These are phyloP conservation scores for Collybia mongolica DNA, from an alignment of 768 basidiomycete genomes.

Conservation along the genomic window DNA sequence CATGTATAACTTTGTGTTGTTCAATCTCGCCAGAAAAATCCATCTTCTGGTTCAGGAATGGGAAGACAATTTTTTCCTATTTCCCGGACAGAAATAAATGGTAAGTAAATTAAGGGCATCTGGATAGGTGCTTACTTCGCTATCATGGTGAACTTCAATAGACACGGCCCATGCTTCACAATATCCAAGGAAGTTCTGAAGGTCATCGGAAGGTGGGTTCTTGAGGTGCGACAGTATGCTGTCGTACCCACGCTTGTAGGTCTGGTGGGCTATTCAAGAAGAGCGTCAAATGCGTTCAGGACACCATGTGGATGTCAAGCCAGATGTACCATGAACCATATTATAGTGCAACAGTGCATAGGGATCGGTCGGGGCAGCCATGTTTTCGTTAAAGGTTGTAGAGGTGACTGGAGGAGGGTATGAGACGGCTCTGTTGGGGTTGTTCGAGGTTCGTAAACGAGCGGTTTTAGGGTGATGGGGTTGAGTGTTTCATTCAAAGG, in stretches of 20 bases:
- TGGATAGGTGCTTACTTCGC: constrained; percentile 22
- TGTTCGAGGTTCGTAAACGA: background rate
- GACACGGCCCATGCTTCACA: constrained; percentile 33
- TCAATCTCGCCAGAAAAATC: constrained; percentile 34
- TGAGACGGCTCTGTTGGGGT: background rate
- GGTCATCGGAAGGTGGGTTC: constrained; percentile 30
- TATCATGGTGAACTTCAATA: constrained; percentile 33
- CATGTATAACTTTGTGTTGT: constrained; percentile 34
- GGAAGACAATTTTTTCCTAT: constrained; percentile 32
- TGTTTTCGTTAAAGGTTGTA: background rate
- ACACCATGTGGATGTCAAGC: background rate
- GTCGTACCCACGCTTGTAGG: constrained; percentile 35
- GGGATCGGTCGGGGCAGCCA: constrained; percentile 17
- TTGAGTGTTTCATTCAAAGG: background rate
- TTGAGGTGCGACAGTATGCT: constrained; percentile 32
- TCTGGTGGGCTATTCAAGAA: constrained; percentile 25
- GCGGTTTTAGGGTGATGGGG: background rate
- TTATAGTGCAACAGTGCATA: constrained; percentile 16
- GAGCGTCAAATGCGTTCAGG: background rate
- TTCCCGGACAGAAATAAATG: background rate
- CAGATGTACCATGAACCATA: constrained; percentile 12
- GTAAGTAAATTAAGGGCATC: background rate
- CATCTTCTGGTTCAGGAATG: constrained; percentile 31
- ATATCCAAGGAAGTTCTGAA: constrained; percentile 38
- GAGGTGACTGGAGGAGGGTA: background rate